Percentiles rank a stretch among this genome's conserved stretches.
Evolutionary conservation across 192 early-diverging fungal genomes (phyloP).

Genomic region (Podila epigama): DNA sequence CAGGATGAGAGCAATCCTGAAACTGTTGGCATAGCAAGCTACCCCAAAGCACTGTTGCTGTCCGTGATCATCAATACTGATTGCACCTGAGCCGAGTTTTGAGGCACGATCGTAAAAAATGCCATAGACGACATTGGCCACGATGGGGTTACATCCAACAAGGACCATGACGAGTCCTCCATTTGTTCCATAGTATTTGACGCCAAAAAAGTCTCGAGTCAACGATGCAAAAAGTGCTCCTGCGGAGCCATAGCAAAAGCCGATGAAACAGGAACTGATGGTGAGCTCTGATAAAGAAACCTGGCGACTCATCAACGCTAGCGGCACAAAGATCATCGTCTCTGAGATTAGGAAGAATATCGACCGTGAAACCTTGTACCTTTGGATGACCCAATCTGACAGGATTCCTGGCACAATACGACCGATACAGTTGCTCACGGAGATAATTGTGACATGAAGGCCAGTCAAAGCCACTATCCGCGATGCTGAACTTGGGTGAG

Average conservation of each 20-base stretch:
- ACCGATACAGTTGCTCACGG: slow-evolving; percentile 38
- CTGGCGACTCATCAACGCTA: slow-evolving; percentile 24
- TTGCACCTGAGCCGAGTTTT: neutral
- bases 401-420: slow-evolving; percentile 36
- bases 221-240: slow-evolving; percentile 43
- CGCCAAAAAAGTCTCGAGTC: slow-evolving; percentile 43
- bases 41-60: slow-evolving; percentile 22
- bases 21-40: slow-evolving; percentile 23
- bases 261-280: slow-evolving; percentile 27
- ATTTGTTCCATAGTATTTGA: slow-evolving; percentile 30
- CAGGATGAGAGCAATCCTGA: slow-evolving; percentile 29
- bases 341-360: slow-evolving; percentile 44
- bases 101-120: slow-evolving; percentile 42
- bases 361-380: slow-evolving; percentile 38
- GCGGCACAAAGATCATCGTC: slow-evolving; percentile 30
- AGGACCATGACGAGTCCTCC: slow-evolving; percentile 47
- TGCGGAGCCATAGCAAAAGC: slow-evolving; percentile 37
- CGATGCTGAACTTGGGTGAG: slow-evolving; percentile 10
- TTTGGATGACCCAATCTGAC: slow-evolving; percentile 40
- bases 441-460: slow-evolving; percentile 43
- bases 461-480: slow-evolving; percentile 31
- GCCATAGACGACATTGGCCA: slow-evolving; percentile 40
- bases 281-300: slow-evolving; percentile 14
- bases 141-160: slow-evolving; percentile 39
- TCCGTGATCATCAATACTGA: neutral